These are phyloP conservation scores for Ophiostoma australiae DNA, from an alignment of 2,329 filamentous ascomycete species.

Conservation along the genomic window DNA sequence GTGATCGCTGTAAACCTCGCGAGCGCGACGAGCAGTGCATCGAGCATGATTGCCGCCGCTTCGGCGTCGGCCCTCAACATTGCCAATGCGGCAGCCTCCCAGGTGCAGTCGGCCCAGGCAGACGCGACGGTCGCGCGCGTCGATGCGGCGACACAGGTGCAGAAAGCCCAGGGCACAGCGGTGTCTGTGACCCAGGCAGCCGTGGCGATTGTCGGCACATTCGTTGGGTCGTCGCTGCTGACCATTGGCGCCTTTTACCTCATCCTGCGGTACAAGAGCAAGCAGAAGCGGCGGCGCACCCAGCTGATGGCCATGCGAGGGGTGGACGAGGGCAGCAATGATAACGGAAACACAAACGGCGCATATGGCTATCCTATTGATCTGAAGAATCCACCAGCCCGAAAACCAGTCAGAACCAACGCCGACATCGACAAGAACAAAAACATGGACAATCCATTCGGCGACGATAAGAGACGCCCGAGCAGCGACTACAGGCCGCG, in stretches of 20 bases:
- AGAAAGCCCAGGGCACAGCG: slow-evolving; percentile 37
- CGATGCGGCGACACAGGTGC: slow-evolving; percentile 34
- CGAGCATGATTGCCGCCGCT: slow-evolving; percentile 30
- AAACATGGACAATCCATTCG: neutral
- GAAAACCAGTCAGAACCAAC: slow-evolving; percentile 4
- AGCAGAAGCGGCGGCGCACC: slow-evolving; percentile 28
- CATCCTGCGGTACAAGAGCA: slow-evolving; percentile 33
- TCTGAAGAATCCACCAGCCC: slow-evolving; percentile 28
- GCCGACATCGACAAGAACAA: neutral
- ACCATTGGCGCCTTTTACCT: slow-evolving; percentile 38
- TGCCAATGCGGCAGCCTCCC: slow-evolving; percentile 30
- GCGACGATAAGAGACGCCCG: slow-evolving; percentile 17
- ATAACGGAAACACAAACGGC: slow-evolving; percentile 17
- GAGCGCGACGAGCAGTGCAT: slow-evolving; percentile 31
- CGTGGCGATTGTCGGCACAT: slow-evolving; percentile 40
- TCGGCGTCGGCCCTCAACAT: slow-evolving; percentile 19
- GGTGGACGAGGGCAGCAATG: slow-evolving; percentile 15
- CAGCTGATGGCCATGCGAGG: slow-evolving; percentile 19
- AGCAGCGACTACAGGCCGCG: slow-evolving; percentile 3
- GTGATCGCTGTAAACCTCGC: slow-evolving; percentile 31
- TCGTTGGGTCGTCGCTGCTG: slow-evolving; percentile 41
- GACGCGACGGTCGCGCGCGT: slow-evolving; percentile 33
- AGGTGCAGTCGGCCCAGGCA: slow-evolving; percentile 33
- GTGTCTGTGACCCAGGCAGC: slow-evolving; percentile 42
- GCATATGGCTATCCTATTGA: slow-evolving; percentile 30